Base-by-base conservation (phyloP, 768 basidiomycete genomes). In the Hygrophoropsis aurantiaca region DNA sequence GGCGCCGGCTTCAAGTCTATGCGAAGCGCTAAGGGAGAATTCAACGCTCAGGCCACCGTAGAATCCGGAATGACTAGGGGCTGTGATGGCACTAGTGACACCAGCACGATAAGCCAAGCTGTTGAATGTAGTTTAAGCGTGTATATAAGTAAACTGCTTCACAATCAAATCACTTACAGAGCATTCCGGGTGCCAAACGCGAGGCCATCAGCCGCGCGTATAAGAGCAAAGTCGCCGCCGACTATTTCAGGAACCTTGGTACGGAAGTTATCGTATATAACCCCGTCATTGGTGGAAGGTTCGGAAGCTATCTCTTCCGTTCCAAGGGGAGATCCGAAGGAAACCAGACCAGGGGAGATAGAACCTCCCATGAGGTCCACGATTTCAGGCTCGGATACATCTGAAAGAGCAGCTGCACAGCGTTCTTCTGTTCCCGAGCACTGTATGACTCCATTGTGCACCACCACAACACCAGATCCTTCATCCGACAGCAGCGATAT, bases 301-400 rank as follows among this genome's bases (percentile, higher is more conserved):
- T 91, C 90, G 40, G 71, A 62, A 24, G 71, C 57, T 19, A 93
- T 90, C 52, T 85, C 79, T 49, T 80, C 73, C 46, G 88, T 58
- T 0, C 88, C 90, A 10, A 93, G 63, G n/a, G 77, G 74, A n/a
- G 82, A 79, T 3, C 90, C 90, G 53, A 79, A 88, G 1, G 83
- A 79, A 23, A 84, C 74, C 34, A 90, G 65, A 0, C 81, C 85
- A 3, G 89, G 84, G 75, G 75, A 66, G 38, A 84, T 75, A 0
- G 78, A 75, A 3, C 90, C 90, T 3, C 84, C 85, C 49, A 80
- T 69, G n/a, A 93, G 72, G 64, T 90, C 81, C 34, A 90, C 58
- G 21, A 73, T 43, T 2, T 52, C 58, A 20, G 39, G 15, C 5
- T n/a, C 23, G 15, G 21, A 19, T 26, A 20, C 21, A 11, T 32